These are phyloP conservation scores for Silybum marianum DNA, from an alignment of 129 eudicot species.

Conservation along the genomic window DNA sequence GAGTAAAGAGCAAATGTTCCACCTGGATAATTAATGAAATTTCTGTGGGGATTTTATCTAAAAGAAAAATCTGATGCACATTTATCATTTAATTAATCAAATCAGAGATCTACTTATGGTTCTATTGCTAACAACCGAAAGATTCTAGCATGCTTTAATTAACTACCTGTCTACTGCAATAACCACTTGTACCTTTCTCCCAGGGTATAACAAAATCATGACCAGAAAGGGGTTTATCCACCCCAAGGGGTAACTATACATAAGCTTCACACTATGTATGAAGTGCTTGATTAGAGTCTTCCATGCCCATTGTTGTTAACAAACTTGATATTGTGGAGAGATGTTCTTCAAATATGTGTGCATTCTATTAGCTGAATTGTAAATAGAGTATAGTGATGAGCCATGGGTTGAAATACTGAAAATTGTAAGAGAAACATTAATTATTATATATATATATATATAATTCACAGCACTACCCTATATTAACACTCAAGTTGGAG, in stretches of 20 bases:
- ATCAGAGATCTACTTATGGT: too few relatives aligned
- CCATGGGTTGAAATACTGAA: not conserved
- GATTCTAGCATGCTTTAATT: too few relatives aligned
- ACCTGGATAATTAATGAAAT: constrained; percentile 33
- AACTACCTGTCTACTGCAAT: too few relatives aligned
- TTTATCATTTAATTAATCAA: too few relatives aligned
- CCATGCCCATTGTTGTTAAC: constrained; percentile 1
- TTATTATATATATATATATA: not conserved
- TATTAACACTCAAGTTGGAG: not conserved
- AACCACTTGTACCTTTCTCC: too few relatives aligned
- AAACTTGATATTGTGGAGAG: not conserved
- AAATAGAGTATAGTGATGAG: not conserved
- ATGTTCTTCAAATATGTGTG: not conserved
- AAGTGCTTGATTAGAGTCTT: not conserved
- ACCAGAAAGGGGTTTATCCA: not conserved
- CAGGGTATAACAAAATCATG: too few relatives aligned
- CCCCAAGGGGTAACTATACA: not conserved
- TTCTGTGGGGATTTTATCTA: not conserved
- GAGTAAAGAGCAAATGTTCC: constrained; percentile 80
- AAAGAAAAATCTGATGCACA: not conserved
- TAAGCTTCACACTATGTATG: not conserved
- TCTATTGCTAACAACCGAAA: too few relatives aligned
- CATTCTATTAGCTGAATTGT: not conserved
- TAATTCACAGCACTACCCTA: not conserved
- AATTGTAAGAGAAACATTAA: not conserved